Evolutionary conservation across 495 filamentous ascomycete species (phyloP).

Genomic region (Aspergillus funiculosus): DNA sequence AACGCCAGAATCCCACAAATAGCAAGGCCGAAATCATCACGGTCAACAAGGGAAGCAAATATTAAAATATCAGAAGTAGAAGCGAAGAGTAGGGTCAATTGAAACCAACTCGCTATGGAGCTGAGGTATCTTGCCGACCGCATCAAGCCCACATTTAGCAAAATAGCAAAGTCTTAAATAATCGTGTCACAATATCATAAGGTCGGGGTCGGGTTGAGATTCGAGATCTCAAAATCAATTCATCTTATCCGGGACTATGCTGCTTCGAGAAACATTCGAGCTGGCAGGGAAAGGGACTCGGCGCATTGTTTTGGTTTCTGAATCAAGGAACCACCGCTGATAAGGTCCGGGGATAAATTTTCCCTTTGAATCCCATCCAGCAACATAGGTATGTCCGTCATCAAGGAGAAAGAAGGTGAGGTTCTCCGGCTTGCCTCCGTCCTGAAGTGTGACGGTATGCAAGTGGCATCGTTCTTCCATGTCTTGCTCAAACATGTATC

Average conservation of each 20-base stretch:
- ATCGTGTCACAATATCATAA: neutral
- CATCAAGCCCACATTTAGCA: too few species aligned
- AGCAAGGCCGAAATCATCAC: too few species aligned
- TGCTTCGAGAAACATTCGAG: constrained; percentile 38
- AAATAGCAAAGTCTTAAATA: too few species aligned
- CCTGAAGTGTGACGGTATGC: constrained; percentile 32
- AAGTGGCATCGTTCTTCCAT: constrained; percentile 41
- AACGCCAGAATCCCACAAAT: too few species aligned
- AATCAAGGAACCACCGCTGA: constrained; percentile 40
- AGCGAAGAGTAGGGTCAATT: too few species aligned
- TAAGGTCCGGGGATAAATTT: constrained; percentile 44
- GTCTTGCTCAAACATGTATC: constrained; percentile 42
- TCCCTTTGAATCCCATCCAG: constrained; percentile 41
- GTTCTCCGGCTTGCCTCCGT: constrained; percentile 32
- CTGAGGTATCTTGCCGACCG: too few species aligned
- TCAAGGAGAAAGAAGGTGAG: constrained; percentile 42
- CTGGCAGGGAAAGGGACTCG: constrained; percentile 36
- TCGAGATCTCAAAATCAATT: constrained; percentile 13
- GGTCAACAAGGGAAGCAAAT: too few species aligned
- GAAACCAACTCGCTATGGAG: too few species aligned
- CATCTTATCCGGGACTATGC: constrained; percentile 33
- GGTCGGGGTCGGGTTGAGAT: too few species aligned
- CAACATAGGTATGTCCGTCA: constrained; percentile 40
- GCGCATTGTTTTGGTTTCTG: constrained; percentile 36
- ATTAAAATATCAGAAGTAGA: too few species aligned